Conservation (phyloP, 2,329 filamentous ascomycete genomes). For the Hypocrella siamensis region DNA sequence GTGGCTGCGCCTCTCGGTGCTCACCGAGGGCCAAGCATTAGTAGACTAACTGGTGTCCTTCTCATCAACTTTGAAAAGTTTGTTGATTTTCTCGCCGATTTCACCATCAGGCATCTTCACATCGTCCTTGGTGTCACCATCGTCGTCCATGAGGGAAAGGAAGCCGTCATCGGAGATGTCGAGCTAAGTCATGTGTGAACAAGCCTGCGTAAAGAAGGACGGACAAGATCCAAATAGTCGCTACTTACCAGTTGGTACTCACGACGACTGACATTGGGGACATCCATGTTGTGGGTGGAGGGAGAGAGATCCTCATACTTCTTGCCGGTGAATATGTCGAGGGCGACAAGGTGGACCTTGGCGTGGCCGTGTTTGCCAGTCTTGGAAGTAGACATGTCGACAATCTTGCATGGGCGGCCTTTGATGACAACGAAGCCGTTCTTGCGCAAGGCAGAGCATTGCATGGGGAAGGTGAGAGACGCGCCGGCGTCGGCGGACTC, state of each 20-base stretch:
- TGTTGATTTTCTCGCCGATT: conserved; percentile 70
- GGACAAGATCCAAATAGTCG: neutral
- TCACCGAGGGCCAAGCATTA: too few species aligned
- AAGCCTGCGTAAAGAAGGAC: neutral
- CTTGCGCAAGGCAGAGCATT: conserved; percentile 99
- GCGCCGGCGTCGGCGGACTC: conserved; percentile 93
- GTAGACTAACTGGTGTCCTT: conserved; percentile 78
- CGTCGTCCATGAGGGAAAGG: conserved; percentile 83
- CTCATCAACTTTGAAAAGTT: conserved; percentile 65
- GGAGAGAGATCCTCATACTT: conserved; percentile 98
- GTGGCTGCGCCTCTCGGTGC: too few species aligned
- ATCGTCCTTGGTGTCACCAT: conserved; percentile 83
- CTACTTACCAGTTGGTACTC: conserved; percentile 86
- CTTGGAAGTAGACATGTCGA: conserved; percentile 99
- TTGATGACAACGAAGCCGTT: conserved; percentile 99
- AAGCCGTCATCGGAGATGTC: conserved; percentile 88
- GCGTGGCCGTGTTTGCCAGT: conserved; percentile 99
- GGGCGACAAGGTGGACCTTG: conserved; percentile 96
- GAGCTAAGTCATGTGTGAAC: conserved; percentile 37
- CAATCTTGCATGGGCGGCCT: conserved; percentile 98
- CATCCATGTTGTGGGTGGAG: conserved; percentile 96
- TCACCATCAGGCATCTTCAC: conserved; percentile 87
- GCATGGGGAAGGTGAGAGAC: conserved; percentile 88
- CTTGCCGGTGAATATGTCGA: conserved; percentile 99
- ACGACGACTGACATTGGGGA: conserved; percentile 78